Evolutionary conservation across 2,329 filamentous ascomycete genomes (phyloP), one percentile per base, ranked within the genome.

Genomic region (Trichoderma arundinaceum): DNA sequence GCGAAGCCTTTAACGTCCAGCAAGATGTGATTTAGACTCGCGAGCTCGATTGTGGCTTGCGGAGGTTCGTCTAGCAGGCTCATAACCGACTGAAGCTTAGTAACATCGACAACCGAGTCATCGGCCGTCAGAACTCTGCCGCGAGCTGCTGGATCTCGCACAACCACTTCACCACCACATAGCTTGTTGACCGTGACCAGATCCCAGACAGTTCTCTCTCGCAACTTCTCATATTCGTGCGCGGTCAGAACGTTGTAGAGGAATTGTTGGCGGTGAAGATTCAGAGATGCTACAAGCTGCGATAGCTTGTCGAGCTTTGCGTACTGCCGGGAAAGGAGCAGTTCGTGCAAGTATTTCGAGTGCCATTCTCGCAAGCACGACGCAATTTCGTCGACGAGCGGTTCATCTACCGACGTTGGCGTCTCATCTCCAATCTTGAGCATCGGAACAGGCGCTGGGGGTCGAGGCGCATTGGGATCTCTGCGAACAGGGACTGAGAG

Each of bases 321-420:
- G 78, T 99, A 99, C 75, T 94, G 88, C 67, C 92, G 87, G 19
- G 88, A 88, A 8, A 99, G 85, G 1, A 99, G 84, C 28, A 98
- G 83, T 75, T 96, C 92, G 79, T 99, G 96, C 15, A 99, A 84
- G 74, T 97, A 96, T 17, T 94, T 97, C 19, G 95, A 96, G 79
- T 99, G 94, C 96, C 95, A 99, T 84, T 99, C 95, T 71, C 95
- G 88, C 69, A 99, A 80, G 76, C 95, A 99, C 3, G 94, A 97
- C 13, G 95, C 94, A 72, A 99, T 98, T 77, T 99, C 95, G 78
- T 99, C 95, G 28, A 99, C 94, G 68, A 99, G 79, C 2, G 95
- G 95, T 76, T 99, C 96, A 8, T 91, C 89, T 15, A 87, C 83
- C 6, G 93, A 97, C 0, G 92, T 96, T 1, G 94, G 92, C 1